These are phyloP conservation scores for Fusarium avenaceum DNA, from an alignment of 2,329 filamentous ascomycete genomes.

Conservation along the genomic window DNA sequence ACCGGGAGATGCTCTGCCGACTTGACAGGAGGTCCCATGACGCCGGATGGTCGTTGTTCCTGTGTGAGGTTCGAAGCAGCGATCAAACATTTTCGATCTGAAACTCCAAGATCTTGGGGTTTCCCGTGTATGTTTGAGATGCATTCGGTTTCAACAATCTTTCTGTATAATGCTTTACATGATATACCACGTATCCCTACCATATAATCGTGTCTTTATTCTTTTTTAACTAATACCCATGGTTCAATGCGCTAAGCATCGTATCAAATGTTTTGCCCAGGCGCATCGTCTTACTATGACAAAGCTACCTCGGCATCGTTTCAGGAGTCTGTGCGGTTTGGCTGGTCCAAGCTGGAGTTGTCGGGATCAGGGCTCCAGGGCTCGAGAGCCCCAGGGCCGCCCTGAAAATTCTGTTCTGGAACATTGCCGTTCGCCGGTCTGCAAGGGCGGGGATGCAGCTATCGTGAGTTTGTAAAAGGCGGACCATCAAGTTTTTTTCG, in stretches of 20 bases:
- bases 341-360: conserved; percentile 18
- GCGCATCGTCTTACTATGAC: conserved; percentile 19
- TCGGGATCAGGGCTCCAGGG: conserved; percentile 6
- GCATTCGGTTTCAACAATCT: conserved; percentile 21
- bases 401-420: conserved; percentile 32
- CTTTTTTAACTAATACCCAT: not conserved
- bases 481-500: not conserved
- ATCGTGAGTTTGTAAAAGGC: conserved; percentile 14
- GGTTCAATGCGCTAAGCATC: conserved; percentile 10
- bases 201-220: not conserved
- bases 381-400: conserved; percentile 15
- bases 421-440: conserved; percentile 15
- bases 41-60: conserved; percentile 42
- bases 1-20: conserved; percentile 31
- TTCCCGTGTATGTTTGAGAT: conserved; percentile 38
- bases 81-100: conserved; percentile 43
- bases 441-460: conserved; percentile 8
- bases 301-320: conserved; percentile 29
- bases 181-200: not conserved
- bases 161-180: conserved; percentile 2
- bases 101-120: conserved; percentile 41
- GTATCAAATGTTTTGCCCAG: conserved; percentile 33
- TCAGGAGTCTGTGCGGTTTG: conserved; percentile 32
- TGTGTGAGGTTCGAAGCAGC: conserved; percentile 46
- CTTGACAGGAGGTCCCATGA: conserved; percentile 39